Percentiles rank a stretch among this genome's conserved stretches.
These are phyloP conservation scores for Leishmania guyanensis DNA, from an alignment of 208 protist genomes.

Conservation along the genomic window DNA sequence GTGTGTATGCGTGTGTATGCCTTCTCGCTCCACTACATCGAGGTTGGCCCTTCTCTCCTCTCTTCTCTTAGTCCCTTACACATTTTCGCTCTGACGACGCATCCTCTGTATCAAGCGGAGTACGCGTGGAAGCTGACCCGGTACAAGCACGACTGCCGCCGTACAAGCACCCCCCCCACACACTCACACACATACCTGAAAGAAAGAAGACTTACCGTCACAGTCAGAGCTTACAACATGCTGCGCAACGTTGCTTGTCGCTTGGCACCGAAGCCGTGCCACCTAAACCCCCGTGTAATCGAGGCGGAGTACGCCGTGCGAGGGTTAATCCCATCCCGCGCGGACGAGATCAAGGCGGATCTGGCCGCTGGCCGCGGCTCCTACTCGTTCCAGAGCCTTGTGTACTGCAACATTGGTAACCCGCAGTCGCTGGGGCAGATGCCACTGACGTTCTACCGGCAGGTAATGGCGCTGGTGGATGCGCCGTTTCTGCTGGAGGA, in stretches of 20 bases:
- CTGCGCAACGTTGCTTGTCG: background rate
- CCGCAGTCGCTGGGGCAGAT: constrained; percentile 96
- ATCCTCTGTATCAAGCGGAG: background rate
- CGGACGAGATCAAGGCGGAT: constrained; percentile 75
- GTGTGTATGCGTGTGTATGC: background rate
- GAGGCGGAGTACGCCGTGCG: constrained; percentile 90
- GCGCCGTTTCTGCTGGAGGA: constrained; percentile 75
- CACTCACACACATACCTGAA: too few relatives aligned
- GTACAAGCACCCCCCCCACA: background rate
- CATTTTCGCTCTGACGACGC: background rate
- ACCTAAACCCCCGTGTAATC: constrained; percentile 72
- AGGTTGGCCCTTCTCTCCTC: background rate
- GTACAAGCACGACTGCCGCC: background rate
- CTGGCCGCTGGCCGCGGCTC: constrained; percentile 44
- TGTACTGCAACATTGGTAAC: constrained; percentile 99
- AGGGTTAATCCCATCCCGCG: constrained; percentile 80
- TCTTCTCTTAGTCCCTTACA: background rate
- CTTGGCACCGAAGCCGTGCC: background rate
- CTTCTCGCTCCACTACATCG: background rate
- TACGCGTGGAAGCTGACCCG: background rate
- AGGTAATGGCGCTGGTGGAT: constrained; percentile 90
- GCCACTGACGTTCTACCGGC: constrained; percentile 96
- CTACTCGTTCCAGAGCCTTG: constrained; percentile 84
- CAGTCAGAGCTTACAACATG: background rate
- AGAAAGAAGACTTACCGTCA: background rate